Evolutionary conservation across 352 stramenopile species (phyloP), one percentile per base, ranked within the genome.

Genomic region (Globisporangium camurandrum): DNA sequence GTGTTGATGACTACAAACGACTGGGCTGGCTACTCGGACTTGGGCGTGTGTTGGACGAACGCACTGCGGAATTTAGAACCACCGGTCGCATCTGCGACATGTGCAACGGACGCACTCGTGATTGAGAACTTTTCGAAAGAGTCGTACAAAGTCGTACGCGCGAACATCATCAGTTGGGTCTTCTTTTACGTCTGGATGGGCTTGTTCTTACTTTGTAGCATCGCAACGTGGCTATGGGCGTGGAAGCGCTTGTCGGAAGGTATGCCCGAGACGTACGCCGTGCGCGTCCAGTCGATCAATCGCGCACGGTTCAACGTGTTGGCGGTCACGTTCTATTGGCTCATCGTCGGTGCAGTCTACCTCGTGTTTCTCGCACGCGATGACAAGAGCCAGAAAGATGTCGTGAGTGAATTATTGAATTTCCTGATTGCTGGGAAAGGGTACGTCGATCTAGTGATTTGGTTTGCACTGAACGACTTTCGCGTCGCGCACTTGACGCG

Each of bases 161-260:
- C 79, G 57, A 95, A 95, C 57, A 82, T 91, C 48, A 80, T 89
- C 54, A 92, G 75, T 48, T 93, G 81, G 81, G 51, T 71, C 10
- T 93, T 93, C 62, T 93, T 95, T 51, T 93, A 93, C 64, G 69
- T 95, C 34, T 88, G 75, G 79, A 91, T 95, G 75, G 71, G 62
- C 16, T 51, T 91, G 17, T 87, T 95, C 52, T 84, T 92, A 57
- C 57, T 89, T 16, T 83, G 71, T 36, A 80, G 79, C 44, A 88
- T 95, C 52, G 77, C 61, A 17, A 76, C 93, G 20, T 93, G 81
- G 84, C 49, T 95, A 46, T 92, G 79, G 79, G 78, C 79, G 12
- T 92, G 78, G 77, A 91, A 88, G 54, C 63, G 81, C n/a, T 61
- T 93, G 38, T 88, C 76, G 49, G 84, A 93, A 51, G 84, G 84